Evolutionary conservation across 306 rosid genomes (phyloP).

Genomic region (Quercus glauca): DNA sequence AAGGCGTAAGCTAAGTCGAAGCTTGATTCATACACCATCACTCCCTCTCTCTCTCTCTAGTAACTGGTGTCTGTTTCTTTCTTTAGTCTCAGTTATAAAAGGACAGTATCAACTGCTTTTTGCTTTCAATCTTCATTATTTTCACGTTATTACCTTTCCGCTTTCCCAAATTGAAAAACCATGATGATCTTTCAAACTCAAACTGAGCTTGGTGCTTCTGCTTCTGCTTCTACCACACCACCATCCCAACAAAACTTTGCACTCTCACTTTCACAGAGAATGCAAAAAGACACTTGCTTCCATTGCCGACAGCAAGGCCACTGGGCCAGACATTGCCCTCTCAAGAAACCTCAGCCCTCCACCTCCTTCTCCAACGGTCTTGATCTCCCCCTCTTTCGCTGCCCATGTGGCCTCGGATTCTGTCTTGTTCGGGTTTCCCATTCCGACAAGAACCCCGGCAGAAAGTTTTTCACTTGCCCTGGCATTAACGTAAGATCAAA

Average conservation of each 20-base stretch:
- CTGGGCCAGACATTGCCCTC: constrained; percentile 23
- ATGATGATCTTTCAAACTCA: too few species aligned
- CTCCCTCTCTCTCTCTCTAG: too few species aligned
- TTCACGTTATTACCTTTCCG: too few species aligned
- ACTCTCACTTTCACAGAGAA: background rate
- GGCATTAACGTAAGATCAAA: background rate
- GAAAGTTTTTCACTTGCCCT: constrained; percentile 12
- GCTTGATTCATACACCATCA: too few species aligned
- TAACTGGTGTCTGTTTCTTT: too few species aligned
- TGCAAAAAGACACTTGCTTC: constrained; percentile 15
- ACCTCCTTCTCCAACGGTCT: background rate
- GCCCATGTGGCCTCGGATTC: constrained; percentile 37
- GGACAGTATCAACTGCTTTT: too few species aligned
- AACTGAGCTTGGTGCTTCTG: too few species aligned
- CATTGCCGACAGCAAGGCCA: constrained; percentile 23
- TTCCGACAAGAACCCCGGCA: background rate
- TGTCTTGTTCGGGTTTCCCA: constrained; percentile 13
- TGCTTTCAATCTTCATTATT: too few species aligned
- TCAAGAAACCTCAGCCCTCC: background rate
- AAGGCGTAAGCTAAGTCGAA: too few species aligned
- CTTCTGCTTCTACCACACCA: too few species aligned
- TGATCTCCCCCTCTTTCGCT: constrained; percentile 7
- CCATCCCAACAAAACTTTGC: background rate
- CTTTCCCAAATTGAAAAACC: too few species aligned
- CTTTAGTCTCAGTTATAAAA: too few species aligned